phyloP scores from a whole-genome alignment of 2,329 filamentous ascomycete species.

The Aspergillus novofumigatus region DNA sequence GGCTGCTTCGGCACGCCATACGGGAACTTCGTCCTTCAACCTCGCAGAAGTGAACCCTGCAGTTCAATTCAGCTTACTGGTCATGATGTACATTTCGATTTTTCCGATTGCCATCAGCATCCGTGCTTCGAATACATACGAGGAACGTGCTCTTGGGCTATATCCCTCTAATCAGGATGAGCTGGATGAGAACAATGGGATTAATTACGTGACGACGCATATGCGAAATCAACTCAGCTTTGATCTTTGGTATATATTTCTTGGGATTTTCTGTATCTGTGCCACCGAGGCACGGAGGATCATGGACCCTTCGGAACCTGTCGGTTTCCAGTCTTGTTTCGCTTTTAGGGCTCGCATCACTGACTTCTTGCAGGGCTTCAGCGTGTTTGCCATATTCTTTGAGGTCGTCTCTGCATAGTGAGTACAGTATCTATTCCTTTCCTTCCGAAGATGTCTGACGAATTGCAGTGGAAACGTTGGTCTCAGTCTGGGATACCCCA shows the following conservation, averaged over 20 bases:
- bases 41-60: conserved; percentile 51
- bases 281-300: conserved; percentile 48
- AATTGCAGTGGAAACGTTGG: conserved; percentile 30
- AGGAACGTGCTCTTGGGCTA: conserved; percentile 60
- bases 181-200: conserved; percentile 22
- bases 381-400: conserved; percentile 53
- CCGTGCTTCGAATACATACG: conserved; percentile 66
- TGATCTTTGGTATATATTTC: conserved; percentile 62
- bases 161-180: conserved; percentile 38
- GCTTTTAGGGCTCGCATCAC: neutral
- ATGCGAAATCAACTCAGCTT: conserved; percentile 61
- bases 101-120: conserved; percentile 94
- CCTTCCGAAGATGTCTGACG: conserved; percentile 2
- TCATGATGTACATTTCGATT: conserved; percentile 99
- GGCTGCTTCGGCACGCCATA: conserved; percentile 48
- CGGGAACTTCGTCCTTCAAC: conserved; percentile 49
- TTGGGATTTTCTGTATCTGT: conserved; percentile 56
- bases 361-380: conserved; percentile 34
- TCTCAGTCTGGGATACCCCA: conserved; percentile 30
- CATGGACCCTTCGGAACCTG: conserved; percentile 22
- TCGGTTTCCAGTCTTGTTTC: conserved; percentile 9
- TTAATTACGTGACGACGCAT: conserved; percentile 50
- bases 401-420: conserved; percentile 41
- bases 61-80: conserved; percentile 56
- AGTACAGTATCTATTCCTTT: conserved; percentile 4